These are phyloP conservation scores for Plasmopara viticola DNA, from an alignment of 352 stramenopile species.

Conservation along the genomic window DNA sequence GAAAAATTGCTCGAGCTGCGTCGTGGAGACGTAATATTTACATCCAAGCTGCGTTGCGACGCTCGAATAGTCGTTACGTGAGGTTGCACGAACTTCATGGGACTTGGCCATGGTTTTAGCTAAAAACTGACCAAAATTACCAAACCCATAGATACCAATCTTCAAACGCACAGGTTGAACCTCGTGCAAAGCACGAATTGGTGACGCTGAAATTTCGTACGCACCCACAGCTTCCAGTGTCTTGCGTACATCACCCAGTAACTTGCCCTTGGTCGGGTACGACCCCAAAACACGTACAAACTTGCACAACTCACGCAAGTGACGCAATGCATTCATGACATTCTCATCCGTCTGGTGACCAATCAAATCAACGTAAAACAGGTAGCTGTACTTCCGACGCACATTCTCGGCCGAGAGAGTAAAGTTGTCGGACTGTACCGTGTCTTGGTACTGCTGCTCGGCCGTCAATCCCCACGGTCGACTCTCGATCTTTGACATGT, in stretches of 20 bases:
- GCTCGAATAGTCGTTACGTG: slow-evolving; percentile 79
- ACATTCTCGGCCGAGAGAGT: slow-evolving; percentile 81
- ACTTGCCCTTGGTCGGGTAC: slow-evolving; percentile 73
- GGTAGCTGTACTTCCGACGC: slow-evolving; percentile 69
- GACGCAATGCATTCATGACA: slow-evolving; percentile 72
- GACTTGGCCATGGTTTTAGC: slow-evolving; percentile 92
- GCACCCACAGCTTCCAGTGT: slow-evolving; percentile 47
- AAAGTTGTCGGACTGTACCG: slow-evolving; percentile 79
- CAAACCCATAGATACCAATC: slow-evolving; percentile 96
- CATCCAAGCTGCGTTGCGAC: slow-evolving; percentile 47
- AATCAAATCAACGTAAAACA: slow-evolving; percentile 80
- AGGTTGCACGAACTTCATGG: slow-evolving; percentile 82
- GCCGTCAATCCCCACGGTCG: slow-evolving; percentile 60
- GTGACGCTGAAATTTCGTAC: slow-evolving; percentile 29
- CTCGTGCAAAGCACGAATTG: slow-evolving; percentile 15
- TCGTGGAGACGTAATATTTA: slow-evolving; percentile 48
- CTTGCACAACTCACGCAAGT: slow-evolving; percentile 82
- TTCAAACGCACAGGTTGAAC: slow-evolving; percentile 61
- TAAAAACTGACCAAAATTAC: slow-evolving; percentile 98
- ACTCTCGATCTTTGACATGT: slow-evolving; percentile 77
- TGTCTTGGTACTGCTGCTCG: slow-evolving; percentile 41
- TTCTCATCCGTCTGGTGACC: slow-evolving; percentile 69
- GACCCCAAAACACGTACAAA: slow-evolving; percentile 86
- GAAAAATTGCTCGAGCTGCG: slow-evolving; percentile 88
- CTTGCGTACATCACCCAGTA: slow-evolving; percentile 49